Evolutionary conservation across 2,329 filamentous ascomycete genomes (phyloP).

Genomic region (Hymenoscyphus salicellus): DNA sequence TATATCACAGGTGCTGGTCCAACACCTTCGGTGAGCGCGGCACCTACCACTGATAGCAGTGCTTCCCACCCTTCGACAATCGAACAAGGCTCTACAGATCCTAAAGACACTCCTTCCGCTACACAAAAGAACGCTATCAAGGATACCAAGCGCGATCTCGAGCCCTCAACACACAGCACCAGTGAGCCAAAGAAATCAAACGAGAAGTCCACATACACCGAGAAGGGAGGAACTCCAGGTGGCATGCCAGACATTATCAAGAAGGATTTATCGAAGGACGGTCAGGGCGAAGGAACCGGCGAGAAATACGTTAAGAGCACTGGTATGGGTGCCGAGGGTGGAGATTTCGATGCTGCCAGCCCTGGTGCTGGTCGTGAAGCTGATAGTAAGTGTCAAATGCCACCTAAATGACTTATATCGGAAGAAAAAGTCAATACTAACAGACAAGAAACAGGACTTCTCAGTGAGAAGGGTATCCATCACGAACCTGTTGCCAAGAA

Average conservation of each 20-base stretch:
- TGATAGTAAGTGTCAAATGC: conserved; percentile 49
- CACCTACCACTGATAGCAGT: conserved; percentile 3
- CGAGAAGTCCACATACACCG: conserved; percentile 13
- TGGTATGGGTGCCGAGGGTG: conserved; percentile 61
- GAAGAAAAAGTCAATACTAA: background rate
- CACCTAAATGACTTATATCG: background rate
- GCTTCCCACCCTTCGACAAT: conserved; percentile 25
- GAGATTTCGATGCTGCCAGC: conserved; percentile 62
- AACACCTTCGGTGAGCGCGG: conserved; percentile 25
- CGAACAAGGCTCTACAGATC: conserved; percentile 39
- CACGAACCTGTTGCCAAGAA: conserved; percentile 18
- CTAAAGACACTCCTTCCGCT: conserved; percentile 29
- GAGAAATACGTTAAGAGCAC: conserved; percentile 56
- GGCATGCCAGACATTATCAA: conserved; percentile 12
- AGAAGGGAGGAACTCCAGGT: background rate
- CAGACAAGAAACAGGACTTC: conserved; percentile 43
- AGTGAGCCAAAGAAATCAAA: background rate
- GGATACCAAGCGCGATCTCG: conserved; percentile 20
- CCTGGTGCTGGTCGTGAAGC: conserved; percentile 65
- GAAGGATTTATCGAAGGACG: conserved; percentile 30
- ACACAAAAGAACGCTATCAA: conserved; percentile 9
- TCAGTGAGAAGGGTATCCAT: conserved; percentile 52
- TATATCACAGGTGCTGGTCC: conserved; percentile 15
- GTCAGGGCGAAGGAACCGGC: conserved; percentile 48
- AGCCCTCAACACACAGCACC: conserved; percentile 8